Conservation (phyloP, 1,284 basidiomycete species). For the Leccinum fuscescens region DNA sequence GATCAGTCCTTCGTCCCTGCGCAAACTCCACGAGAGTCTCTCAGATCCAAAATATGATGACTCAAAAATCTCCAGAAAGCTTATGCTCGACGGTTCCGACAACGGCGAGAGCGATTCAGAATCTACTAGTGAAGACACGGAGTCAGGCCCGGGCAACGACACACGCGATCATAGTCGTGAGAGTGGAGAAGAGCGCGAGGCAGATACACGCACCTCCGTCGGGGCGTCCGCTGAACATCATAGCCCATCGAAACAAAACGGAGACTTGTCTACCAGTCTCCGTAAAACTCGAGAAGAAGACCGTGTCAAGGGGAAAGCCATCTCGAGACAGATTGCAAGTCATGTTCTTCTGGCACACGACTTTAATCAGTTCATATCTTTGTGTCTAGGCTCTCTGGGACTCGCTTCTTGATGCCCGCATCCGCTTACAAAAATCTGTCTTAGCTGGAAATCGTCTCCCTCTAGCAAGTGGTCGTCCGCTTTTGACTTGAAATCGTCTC, state of each 20-base stretch:
- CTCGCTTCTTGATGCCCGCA: conserved; percentile 80
- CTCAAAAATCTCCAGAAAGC: conserved; percentile 58
- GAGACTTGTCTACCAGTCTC: conserved; percentile 53
- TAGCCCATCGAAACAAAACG: conserved; percentile 32
- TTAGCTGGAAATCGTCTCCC: conserved; percentile 63
- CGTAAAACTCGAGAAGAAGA: conserved; percentile 64
- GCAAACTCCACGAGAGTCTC: conserved; percentile 60
- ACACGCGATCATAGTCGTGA: conserved; percentile 15
- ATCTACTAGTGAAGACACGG: conserved; percentile 27
- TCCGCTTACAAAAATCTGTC: conserved; percentile 83
- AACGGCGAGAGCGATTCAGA: conserved; percentile 33
- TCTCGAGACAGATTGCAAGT: conserved; percentile 79
- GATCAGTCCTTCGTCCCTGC: conserved; percentile 64
- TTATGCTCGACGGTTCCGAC: conserved; percentile 49
- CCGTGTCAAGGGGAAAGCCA: conserved; percentile 74
- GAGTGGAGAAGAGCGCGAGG: background rate
- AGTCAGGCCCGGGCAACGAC: conserved; percentile 9
- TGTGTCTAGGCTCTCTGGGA: conserved; percentile 74
- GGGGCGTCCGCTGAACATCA: conserved; percentile 2
- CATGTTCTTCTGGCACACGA: conserved; percentile 1
- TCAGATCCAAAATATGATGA: conserved; percentile 77
- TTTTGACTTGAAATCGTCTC: conserved; percentile 18
- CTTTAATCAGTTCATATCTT: conserved; percentile 12
- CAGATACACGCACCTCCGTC: background rate
- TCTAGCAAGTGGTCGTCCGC: conserved; percentile 36